Percentiles rank a stretch among this genome's conserved stretches.
Conservation (phyloP, 306 rosid genomes). For the Parietaria judaica region DNA sequence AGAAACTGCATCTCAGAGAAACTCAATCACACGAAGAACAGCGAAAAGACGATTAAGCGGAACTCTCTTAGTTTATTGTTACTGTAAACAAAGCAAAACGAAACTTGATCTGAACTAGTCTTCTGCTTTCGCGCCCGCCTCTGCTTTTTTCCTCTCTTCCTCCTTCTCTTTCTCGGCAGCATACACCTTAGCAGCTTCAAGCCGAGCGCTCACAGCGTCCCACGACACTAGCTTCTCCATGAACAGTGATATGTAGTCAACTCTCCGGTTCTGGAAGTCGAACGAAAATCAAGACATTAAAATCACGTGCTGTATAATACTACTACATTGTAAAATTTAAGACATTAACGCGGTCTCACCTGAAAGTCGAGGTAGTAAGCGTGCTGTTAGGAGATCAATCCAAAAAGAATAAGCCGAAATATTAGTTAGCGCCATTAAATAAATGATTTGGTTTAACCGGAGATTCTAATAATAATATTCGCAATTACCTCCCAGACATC, state of each 20-base stretch:
- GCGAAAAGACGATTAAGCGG: neutral
- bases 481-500: conserved; percentile 88
- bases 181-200: conserved; percentile 60
- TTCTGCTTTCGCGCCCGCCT: conserved; percentile 16
- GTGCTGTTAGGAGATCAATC: conserved; percentile 47
- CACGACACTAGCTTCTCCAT: conserved; percentile 77
- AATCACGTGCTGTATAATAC: conserved; percentile 6
- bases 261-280: conserved; percentile 46
- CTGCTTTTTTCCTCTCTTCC: conserved; percentile 17
- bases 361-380: conserved; percentile 84
- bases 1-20: too few relatives aligned
- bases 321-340: neutral
- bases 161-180: conserved; percentile 34
- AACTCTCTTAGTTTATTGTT: neutral
- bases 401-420: neutral
- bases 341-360: conserved; percentile 39
- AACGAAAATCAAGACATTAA: conserved; percentile 14
- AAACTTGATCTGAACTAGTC: conserved; percentile 25
- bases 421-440: conserved; percentile 21
- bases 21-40: neutral
- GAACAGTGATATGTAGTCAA: conserved; percentile 58
- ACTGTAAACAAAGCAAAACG: conserved; percentile 3
- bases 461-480: neutral
- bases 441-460: conserved; percentile 8
- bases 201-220: conserved; percentile 65